These are phyloP conservation scores for Lentinula edodes DNA, from an alignment of 768 basidiomycete genomes.

Conservation along the genomic window DNA sequence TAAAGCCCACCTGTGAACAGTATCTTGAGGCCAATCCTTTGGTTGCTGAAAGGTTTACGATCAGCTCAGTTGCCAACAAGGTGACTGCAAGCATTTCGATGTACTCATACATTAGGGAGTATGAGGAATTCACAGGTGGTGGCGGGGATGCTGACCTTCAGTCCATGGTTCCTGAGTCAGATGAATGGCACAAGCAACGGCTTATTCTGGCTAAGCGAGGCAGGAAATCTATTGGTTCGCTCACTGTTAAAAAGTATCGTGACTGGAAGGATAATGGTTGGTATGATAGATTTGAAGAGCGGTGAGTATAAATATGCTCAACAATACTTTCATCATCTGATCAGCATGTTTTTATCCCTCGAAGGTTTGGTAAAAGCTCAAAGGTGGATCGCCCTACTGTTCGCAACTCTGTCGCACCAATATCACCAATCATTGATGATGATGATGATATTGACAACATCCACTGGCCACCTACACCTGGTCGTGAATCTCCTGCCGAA, in stretches of 20 bases:
- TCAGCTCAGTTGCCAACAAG: background rate
- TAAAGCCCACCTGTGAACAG: background rate
- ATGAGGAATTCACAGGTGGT: background rate
- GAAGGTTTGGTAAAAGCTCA: background rate
- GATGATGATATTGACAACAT: background rate
- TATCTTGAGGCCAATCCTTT: background rate
- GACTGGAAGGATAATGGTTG: background rate
- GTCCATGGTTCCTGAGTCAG: background rate
- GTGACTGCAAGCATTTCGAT: background rate
- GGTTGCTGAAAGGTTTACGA: background rate
- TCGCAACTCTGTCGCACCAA: background rate
- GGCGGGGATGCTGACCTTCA: background rate
- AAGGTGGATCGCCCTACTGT: background rate
- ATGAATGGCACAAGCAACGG: background rate
- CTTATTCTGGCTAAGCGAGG: background rate
- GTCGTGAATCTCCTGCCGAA: background rate
- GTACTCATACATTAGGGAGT: background rate
- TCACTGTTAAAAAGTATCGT: background rate
- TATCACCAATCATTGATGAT: background rate
- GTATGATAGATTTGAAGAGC: background rate
- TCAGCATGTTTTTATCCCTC: background rate
- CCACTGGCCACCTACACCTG: background rate
- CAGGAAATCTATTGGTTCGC: background rate
- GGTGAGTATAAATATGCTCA: background rate
- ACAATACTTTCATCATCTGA: background rate